These are phyloP conservation scores for Pichia nanzhaoensis DNA, from an alignment of 805 yeast genomes.

Conservation along the genomic window DNA sequence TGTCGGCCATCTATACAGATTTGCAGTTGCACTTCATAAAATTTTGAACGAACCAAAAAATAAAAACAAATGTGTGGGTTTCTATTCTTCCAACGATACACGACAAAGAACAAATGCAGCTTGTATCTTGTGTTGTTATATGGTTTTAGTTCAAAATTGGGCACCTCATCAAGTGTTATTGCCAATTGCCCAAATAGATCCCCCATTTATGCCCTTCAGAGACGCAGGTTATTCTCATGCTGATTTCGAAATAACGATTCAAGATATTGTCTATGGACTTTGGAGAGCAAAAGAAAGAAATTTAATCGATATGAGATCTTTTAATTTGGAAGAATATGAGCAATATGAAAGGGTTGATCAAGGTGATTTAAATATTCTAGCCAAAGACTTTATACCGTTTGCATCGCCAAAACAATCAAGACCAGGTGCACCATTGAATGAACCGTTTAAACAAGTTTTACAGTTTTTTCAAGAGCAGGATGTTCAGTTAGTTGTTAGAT, in stretches of 20 bases:
- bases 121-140: conserved; percentile 86
- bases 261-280: conserved; percentile 90
- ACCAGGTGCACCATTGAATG: conserved; percentile 49
- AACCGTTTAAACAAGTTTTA: conserved; percentile 75
- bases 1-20: conserved; percentile 86
- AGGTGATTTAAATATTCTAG: conserved; percentile 88
- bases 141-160: conserved; percentile 95
- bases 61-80: conserved; percentile 82
- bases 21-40: conserved; percentile 91
- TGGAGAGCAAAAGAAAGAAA: conserved; percentile 97
- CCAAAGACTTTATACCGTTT: conserved; percentile 94
- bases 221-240: conserved; percentile 98
- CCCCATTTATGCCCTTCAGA: conserved; percentile 90
- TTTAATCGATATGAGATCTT: conserved; percentile 76
- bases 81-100: conserved; percentile 78
- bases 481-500: conserved; percentile 84
- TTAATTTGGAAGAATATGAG: conserved; percentile 91
- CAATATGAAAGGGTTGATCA: conserved; percentile 92
- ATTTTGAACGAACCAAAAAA: conserved; percentile 80
- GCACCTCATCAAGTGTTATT: conserved; percentile 97
- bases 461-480: conserved; percentile 65
- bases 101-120: conserved; percentile 90
- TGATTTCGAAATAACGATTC: conserved; percentile 88
- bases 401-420: conserved; percentile 85
- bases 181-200: conserved; percentile 85